Evolutionary conservation across 1,284 basidiomycete species (phyloP).

Genomic region (Rhodotorula sp.): DNA sequence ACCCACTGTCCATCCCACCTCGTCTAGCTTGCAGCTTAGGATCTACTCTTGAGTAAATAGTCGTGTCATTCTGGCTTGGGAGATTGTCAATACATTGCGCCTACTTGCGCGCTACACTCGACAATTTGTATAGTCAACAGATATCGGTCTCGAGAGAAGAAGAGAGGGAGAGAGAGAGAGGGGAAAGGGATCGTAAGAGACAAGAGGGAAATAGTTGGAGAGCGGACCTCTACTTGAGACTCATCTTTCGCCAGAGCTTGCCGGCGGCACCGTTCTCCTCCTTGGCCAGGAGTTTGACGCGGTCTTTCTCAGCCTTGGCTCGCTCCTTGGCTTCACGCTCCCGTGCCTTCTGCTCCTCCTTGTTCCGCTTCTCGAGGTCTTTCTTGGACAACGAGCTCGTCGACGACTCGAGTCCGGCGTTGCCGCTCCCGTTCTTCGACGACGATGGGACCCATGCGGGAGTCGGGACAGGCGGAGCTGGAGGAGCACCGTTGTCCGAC

Average conservation of each 20-base stretch:
- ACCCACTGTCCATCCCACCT: no score
- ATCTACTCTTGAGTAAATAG: no score
- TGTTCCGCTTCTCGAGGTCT: constrained; percentile 35
- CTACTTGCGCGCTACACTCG: no score
- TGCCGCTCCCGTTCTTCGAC: not conserved
- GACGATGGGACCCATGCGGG: not conserved
- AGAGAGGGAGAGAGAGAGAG: not conserved
- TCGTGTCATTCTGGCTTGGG: no score
- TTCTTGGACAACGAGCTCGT: constrained; percentile 21
- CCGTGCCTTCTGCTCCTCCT: constrained; percentile 37
- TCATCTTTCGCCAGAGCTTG: constrained; percentile 24
- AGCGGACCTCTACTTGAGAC: not conserved
- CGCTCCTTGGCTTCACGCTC: constrained; percentile 28
- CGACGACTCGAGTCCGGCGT: not conserved
- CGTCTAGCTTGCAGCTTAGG: no score
- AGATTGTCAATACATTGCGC: no score
- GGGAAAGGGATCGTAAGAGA: not conserved
- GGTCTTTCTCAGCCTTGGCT: constrained; percentile 35
- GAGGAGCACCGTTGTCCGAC: not conserved
- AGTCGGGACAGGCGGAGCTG: not conserved
- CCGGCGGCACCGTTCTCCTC: constrained; percentile 28
- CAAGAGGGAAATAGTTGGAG: not conserved
- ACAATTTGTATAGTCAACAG: no score
- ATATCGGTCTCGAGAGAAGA: not conserved
- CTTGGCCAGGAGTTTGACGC: constrained; percentile 23